A percentile compares a stretch with the other conserved stretches of the same genome.
Conservation (phyloP, 192 early-diverging fungal genomes). For the Helicostylum pulchrum region DNA sequence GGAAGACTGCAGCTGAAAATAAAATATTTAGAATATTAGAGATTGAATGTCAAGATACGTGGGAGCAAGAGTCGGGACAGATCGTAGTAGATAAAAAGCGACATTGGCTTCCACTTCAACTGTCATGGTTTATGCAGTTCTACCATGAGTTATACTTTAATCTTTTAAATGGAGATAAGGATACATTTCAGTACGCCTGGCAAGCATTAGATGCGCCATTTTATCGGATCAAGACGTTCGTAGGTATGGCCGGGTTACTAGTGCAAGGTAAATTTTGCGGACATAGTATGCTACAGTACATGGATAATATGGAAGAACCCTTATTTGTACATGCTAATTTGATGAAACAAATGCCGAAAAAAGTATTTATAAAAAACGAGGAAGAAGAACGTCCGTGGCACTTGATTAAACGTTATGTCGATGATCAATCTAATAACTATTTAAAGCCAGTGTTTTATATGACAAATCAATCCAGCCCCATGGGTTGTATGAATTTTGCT, state of each 20-base stretch:
- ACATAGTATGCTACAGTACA: constrained; percentile 33
- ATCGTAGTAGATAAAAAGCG: constrained; percentile 33
- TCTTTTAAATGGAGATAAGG: constrained; percentile 39
- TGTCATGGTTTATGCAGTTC: constrained; percentile 32
- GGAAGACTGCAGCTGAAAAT: constrained; percentile 40
- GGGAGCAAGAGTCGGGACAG: constrained; percentile 44
- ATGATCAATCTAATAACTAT: constrained; percentile 9
- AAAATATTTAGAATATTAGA: constrained; percentile 30
- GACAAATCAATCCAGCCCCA: background rate
- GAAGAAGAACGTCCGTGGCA: constrained; percentile 21
- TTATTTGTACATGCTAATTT: constrained; percentile 38
- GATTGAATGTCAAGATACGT: constrained; percentile 31
- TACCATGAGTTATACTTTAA: constrained; percentile 34
- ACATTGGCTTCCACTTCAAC: constrained; percentile 31
- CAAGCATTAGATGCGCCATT: constrained; percentile 20
- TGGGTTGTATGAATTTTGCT: constrained; percentile 30
- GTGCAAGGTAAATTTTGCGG: constrained; percentile 27
- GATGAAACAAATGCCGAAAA: constrained; percentile 28
- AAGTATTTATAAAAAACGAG: constrained; percentile 14
- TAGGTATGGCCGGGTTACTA: constrained; percentile 29
- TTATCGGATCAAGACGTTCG: constrained; percentile 13
- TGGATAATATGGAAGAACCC: background rate
- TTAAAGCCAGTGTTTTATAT: constrained; percentile 29
- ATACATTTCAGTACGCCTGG: constrained; percentile 38
- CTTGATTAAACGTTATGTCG: constrained; percentile 17